phyloP scores from a whole-genome alignment of 768 basidiomycete species.

The Mycena vulgaris region DNA sequence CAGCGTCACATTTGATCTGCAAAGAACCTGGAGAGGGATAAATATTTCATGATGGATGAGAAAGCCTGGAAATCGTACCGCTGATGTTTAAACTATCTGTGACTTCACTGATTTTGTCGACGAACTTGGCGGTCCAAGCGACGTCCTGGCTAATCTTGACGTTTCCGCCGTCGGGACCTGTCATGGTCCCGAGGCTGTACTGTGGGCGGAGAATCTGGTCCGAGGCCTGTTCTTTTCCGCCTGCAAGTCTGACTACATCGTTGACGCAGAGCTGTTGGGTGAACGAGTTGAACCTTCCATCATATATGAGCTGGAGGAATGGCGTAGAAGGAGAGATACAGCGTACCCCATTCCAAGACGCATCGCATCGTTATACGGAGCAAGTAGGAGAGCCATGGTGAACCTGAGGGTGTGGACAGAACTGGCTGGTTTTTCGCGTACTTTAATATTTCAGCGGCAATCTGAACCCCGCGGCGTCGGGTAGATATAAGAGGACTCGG shows the following conservation, averaged over 20 bases:
- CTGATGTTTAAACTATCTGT: slow-evolving; percentile 15
- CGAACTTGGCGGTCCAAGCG: slow-evolving; percentile 20
- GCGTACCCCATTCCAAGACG: slow-evolving; percentile 23
- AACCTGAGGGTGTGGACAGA: too few relatives aligned
- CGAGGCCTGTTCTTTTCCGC: neutral
- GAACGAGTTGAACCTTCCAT: slow-evolving; percentile 24
- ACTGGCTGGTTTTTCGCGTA: too few relatives aligned
- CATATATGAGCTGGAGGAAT: neutral
- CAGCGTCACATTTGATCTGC: neutral
- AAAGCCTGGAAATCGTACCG: neutral
- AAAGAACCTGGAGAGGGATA: neutral
- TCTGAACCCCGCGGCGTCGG: too few relatives aligned
- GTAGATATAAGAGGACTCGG: too few relatives aligned
- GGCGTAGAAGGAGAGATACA: neutral
- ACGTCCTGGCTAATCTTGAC: slow-evolving; percentile 11
- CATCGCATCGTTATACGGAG: slow-evolving; percentile 24
- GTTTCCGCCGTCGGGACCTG: neutral
- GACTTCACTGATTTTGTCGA: slow-evolving; percentile 16
- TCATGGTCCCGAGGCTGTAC: neutral
- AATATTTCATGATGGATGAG: neutral
- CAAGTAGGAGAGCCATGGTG: slow-evolving; percentile 19
- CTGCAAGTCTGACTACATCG: slow-evolving; percentile 17
- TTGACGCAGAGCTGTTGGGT: slow-evolving; percentile 18
- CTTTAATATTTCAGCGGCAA: too few relatives aligned
- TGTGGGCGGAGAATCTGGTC: slow-evolving; percentile 4